phyloP scores from a whole-genome alignment of 2,329 filamentous ascomycete species.

The Aspergillus sp. region DNA sequence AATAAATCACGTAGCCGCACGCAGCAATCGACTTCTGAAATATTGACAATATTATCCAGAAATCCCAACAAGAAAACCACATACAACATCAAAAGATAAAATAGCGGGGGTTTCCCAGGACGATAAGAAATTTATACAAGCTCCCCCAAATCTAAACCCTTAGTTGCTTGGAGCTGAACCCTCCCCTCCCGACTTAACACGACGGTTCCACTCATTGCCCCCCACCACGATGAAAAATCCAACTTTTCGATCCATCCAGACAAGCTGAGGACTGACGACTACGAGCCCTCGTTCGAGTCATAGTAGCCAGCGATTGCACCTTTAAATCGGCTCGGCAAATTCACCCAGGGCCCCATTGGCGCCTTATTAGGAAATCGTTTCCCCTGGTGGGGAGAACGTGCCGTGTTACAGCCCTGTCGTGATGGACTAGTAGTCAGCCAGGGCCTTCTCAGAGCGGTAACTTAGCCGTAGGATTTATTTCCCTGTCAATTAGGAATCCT shows the following conservation, averaged over 20 bases:
- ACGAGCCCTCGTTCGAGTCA: not conserved
- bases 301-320: not conserved
- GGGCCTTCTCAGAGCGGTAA: too few relatives aligned
- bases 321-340: not conserved
- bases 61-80: not conserved
- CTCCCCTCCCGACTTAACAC: not conserved
- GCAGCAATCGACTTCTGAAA: not conserved
- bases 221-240: conserved; percentile 10
- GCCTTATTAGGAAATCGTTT: not conserved
- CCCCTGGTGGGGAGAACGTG: not conserved
- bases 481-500: too few relatives aligned
- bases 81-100: not conserved
- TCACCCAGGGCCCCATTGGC: not conserved
- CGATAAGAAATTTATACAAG: not conserved
- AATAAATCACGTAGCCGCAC: not conserved
- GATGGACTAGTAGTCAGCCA: too few relatives aligned
- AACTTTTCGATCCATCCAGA: conserved; percentile 5
- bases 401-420: too few relatives aligned
- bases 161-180: too few relatives aligned
- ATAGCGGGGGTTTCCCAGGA: not conserved
- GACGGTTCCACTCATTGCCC: not conserved
- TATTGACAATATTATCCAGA: not conserved
- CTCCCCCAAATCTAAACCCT: not conserved
- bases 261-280: not conserved
- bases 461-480: too few relatives aligned